These are phyloP conservation scores for Microthlaspi erraticum DNA, from an alignment of 345 rosid genomes.

Conservation along the genomic window DNA sequence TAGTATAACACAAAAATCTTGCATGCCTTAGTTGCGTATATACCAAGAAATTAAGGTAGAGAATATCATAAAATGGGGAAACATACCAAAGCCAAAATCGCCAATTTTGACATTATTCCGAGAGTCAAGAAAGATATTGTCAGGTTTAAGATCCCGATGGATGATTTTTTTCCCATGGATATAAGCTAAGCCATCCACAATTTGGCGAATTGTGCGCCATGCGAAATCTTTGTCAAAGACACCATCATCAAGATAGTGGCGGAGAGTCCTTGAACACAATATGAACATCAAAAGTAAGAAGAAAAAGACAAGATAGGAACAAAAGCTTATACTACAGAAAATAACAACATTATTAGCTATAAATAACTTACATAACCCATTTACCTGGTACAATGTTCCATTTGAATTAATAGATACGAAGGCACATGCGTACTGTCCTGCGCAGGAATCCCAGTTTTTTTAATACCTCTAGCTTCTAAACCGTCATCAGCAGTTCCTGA, in stretches of 20 bases:
- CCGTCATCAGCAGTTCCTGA: constrained; percentile 60
- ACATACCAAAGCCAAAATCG: constrained; percentile 93
- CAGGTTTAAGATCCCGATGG: constrained; percentile 95
- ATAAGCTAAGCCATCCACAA: constrained; percentile 94
- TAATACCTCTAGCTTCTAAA: too few species aligned
- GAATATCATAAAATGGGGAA: constrained; percentile 33
- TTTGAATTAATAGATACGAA: constrained; percentile 91
- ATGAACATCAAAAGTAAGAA: constrained; percentile 23
- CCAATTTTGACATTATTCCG: constrained; percentile 94
- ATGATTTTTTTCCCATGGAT: constrained; percentile 96
- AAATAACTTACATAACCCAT: constrained; percentile 10
- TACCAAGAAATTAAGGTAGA: constrained; percentile 19
- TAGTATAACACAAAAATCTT: too few species aligned
- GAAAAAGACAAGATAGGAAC: constrained; percentile 19
- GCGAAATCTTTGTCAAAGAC: constrained; percentile 77
- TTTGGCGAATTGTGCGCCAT: constrained; percentile 90
- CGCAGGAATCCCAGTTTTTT: constrained; percentile 57
- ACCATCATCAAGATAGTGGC: constrained; percentile 44
- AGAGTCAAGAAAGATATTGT: constrained; percentile 91
- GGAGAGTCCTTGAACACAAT: constrained; percentile 73
- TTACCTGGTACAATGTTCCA: constrained; percentile 98
- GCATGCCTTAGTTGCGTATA: constrained; percentile 13
- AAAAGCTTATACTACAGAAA: constrained; percentile 10
- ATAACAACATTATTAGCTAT: constrained; percentile 4
- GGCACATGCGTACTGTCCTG: constrained; percentile 74